Evolutionary conservation across 805 yeast species (phyloP).

Genomic region (Kodamaea nitidulidarum): DNA sequence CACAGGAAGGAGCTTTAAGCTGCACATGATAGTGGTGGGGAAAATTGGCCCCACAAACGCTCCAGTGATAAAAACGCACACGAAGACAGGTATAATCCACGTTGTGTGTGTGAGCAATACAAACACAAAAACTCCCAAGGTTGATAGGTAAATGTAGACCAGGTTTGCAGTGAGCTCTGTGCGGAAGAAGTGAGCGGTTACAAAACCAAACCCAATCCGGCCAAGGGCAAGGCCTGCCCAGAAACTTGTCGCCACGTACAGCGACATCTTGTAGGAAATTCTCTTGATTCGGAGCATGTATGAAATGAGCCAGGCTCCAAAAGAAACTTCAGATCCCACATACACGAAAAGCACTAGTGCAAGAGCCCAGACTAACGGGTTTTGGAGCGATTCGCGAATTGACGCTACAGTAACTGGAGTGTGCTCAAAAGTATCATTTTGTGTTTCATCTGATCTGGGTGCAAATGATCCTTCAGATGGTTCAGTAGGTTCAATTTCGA

Average conservation of each 20-base stretch:
- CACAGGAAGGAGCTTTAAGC: slow-evolving; percentile 59
- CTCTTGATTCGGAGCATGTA: slow-evolving; percentile 40
- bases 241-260: slow-evolving; percentile 47
- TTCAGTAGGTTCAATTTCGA: slow-evolving; percentile 11
- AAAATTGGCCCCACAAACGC: slow-evolving; percentile 51
- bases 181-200: slow-evolving; percentile 45
- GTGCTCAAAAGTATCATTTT: too few relatives aligned
- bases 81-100: slow-evolving; percentile 23
- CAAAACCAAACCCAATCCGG: slow-evolving; percentile 47
- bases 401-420: too few relatives aligned
- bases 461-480: too few relatives aligned
- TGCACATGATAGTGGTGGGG: slow-evolving; percentile 67
- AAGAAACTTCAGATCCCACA: slow-evolving; percentile 50
- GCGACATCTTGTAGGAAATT: slow-evolving; percentile 33
- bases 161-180: slow-evolving; percentile 47
- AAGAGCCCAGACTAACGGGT: slow-evolving; percentile 37
- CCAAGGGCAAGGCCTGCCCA: slow-evolving; percentile 53
- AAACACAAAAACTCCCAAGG: slow-evolving; percentile 26
- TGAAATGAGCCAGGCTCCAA: slow-evolving; percentile 52
- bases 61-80: slow-evolving; percentile 41
- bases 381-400: slow-evolving; percentile 31
- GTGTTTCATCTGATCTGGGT: too few relatives aligned
- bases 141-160: slow-evolving; percentile 31
- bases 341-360: slow-evolving; percentile 43
- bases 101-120: slow-evolving; percentile 31